Evolutionary conservation across 331 rosid genomes (phyloP), one percentile per base, ranked within the genome.

Genomic region (Saraca asoca): DNA sequence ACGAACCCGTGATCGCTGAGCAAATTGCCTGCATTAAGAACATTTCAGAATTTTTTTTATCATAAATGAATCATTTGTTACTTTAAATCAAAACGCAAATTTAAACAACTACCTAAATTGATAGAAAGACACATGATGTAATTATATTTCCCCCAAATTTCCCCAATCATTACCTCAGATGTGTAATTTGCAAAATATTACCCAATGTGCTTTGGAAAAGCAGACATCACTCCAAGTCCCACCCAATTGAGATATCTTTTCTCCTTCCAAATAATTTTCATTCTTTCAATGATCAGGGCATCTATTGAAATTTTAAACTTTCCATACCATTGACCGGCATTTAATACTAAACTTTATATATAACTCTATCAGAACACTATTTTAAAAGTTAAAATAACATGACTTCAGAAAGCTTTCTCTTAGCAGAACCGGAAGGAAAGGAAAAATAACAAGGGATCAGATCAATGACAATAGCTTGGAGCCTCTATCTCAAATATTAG

Each of bases 1-100:
- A 48, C 96, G 89, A n/a, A 85, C 98, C 38, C 98, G 85, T 14
- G 94, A 82, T 0, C 94, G 95, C 75, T 89, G 98, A 68, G 95
- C 98, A 59, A 84, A 89, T 79, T 91, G 92, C 87, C 96, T 91
- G 78, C 69, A 85, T 54, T 20, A 60, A 29, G 43, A 68, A 51
- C 55, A 65, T 42, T 74, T 62, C 73, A 76, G 42, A 69, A n/a
- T 60, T 54, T 41, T 37, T 53, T 37, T 2, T 38, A 4, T 51
- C 49, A 20, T 29, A 24, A 13, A 69, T 16, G 37, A 68, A 56
- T 49, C 44, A 31, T 14, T 58, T 59, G 16, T 7, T 39, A 39
- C 43, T 39, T 7, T 7, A 39, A 10, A 39, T 6, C 43, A 39
- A 7, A 39, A 8, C 0, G 43, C 43, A 39, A 37, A 7, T 7